Conservation (phyloP, 2,329 filamentous ascomycete species). For the Neofusicoccum ribis region DNA sequence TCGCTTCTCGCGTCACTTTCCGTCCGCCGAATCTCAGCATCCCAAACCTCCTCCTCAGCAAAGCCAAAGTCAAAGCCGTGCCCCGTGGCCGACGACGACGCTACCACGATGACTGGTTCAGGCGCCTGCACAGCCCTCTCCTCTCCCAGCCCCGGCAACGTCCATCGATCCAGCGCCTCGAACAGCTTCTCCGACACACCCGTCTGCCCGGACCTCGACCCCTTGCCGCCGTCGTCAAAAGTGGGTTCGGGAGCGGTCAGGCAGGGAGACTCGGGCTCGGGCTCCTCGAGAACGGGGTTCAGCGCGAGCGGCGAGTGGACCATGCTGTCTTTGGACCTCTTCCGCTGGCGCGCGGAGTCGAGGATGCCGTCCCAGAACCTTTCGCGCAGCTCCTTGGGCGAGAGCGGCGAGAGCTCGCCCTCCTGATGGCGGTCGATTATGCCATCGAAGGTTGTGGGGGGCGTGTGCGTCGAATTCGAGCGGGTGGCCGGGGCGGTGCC, state of each 20-base stretch:
- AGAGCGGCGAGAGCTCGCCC: conserved; percentile 21
- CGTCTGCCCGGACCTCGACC: background rate
- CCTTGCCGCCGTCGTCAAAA: background rate
- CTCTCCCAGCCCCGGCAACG: background rate
- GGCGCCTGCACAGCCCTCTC: background rate
- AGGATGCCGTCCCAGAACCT: conserved; percentile 31
- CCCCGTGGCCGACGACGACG: background rate
- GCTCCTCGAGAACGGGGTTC: conserved; percentile 18
- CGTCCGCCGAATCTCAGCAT: background rate
- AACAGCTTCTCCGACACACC: conserved; percentile 7
- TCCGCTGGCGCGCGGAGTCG: conserved; percentile 31
- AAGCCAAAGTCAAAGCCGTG: conserved; percentile 19
- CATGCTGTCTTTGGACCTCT: background rate
- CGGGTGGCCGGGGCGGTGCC: background rate
- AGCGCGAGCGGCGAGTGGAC: conserved; percentile 25
- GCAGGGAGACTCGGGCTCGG: background rate
- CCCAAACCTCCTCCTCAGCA: background rate
- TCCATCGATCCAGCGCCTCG: conserved; percentile 18
- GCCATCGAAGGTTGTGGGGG: conserved; percentile 23
- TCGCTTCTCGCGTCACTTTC: background rate
- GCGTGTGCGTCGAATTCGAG: background rate
- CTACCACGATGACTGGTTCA: background rate
- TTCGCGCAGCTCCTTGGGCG: conserved; percentile 23
- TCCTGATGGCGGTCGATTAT: conserved; percentile 21
- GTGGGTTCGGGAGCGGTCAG: background rate